Evolutionary conservation across 176 grass and related monocot genomes (phyloP), one percentile per base, ranked within the genome.

Genomic region (Bonia amplexicaulis): DNA sequence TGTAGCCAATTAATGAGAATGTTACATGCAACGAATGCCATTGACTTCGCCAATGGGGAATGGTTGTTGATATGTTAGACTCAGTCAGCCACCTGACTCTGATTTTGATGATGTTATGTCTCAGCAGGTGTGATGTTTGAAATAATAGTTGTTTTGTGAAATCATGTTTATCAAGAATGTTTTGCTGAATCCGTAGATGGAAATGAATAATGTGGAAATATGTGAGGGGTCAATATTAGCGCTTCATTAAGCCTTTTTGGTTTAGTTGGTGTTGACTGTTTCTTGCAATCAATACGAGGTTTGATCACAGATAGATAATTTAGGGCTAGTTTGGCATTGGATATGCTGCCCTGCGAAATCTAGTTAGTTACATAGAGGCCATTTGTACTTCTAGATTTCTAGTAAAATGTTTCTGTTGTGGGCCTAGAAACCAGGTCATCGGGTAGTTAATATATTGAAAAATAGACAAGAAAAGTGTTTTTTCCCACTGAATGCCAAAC

Each of bases 101-200:
- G 13, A 76, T 62, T 79, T 62, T 80, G 33, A 74, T 80, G 69
- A 48, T 73, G 12, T 74, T 70, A 39, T 60, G 42, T 80, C 60
- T 47, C 69, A 69, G 8, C 39, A 73, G 1, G 9, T 70, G 23
- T 63, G 42, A 44, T 79, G 3, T 53, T 74, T 87, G 5, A 48
- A 69, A 68, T 69, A 9, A 25, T 69, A 45, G 60, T 14, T 29
- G 20, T 29, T 76, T 65, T 75, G 16, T 54, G 66, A 69, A 40
- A 60, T 82, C 20, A 27, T 39, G 47, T 72, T 81, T 16, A 29
- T 33, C 10, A 33, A 67, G 44, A 23, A n/a, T 49, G 8, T 69
- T 85, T 83, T 78, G 19, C 48, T 68, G 5, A 33, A 60, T 81
- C 52, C 2, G n/a, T 59, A 41, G 49, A 80, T 75, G 15, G 60